Evolutionary conservation across 768 basidiomycete species (phyloP).

Genomic region (Tylopilus sp.): DNA sequence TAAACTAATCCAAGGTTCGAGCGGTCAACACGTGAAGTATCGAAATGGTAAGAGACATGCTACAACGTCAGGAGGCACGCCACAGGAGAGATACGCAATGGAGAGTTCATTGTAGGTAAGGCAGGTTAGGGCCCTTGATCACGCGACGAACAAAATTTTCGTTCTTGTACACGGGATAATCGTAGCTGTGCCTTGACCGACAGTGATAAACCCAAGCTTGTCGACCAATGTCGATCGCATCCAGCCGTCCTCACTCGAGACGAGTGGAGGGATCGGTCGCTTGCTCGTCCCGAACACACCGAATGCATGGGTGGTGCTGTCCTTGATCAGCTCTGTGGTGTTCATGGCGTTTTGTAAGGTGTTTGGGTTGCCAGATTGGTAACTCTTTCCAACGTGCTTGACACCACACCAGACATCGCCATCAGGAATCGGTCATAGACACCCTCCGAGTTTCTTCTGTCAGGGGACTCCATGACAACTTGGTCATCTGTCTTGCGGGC

Average conservation of each 20-base stretch:
- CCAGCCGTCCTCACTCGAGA: constrained; percentile 61
- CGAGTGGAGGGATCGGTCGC: constrained; percentile 65
- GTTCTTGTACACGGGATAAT: constrained; percentile 36
- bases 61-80: constrained; percentile 12
- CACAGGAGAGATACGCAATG: background rate
- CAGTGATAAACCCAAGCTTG: constrained; percentile 58
- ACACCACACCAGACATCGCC: constrained; percentile 79
- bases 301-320: constrained; percentile 21
- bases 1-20: constrained; percentile 8
- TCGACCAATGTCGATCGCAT: constrained; percentile 51
- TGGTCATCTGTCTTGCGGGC: constrained; percentile 39
- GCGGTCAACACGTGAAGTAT: background rate
- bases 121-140: constrained; percentile 45
- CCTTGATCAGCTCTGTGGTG: constrained; percentile 19
- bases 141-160: constrained; percentile 63
- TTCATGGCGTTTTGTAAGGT: constrained; percentile 36
- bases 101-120: constrained; percentile 15
- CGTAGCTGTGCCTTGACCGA: constrained; percentile 25
- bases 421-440: constrained; percentile 82
- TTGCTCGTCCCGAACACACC: constrained; percentile 34
- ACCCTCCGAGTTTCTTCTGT: constrained; percentile 59
- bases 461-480: constrained; percentile 48
- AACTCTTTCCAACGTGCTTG: constrained; percentile 75
- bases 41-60: constrained; percentile 7
- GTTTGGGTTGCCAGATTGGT: constrained; percentile 64